Evolutionary conservation across 345 rosid species (phyloP), one percentile per base, ranked within the genome.

Genomic region (Schrenkiella parvula): DNA sequence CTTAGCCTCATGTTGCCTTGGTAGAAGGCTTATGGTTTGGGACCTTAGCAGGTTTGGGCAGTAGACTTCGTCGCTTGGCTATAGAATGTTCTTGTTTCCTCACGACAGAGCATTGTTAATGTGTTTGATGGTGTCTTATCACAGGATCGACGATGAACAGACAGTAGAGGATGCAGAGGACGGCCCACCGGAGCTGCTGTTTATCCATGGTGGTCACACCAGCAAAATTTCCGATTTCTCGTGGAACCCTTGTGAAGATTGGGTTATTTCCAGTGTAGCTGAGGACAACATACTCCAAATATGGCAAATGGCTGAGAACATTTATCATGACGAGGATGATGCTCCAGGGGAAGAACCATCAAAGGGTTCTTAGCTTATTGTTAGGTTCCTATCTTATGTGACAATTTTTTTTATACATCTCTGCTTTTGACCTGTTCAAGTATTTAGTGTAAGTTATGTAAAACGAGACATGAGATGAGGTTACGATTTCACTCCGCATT

Each of bases 281-380:
- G 99, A 95, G 74, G 99, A 95, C 81, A 95, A 95, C 79, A 95
- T 95, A 54, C 97, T 95, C 62, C 99, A 95, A 57, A 92, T 95
- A 72, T 95, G 99, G 99, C 99, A 95, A 85, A 92, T 95, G 99
- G 97, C 98, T 8, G 99, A 95, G 83, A 91, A 89, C 74, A 95
- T 95, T 25, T 95, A 95, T 79, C 99, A 95, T 29, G 99, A 95
- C 44, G 95, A 95, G 76, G 99, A 92, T 66, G 97, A 92, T 66
- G 72, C 88, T 66, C 96, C 98, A 0, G 93, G 78, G 44, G 98
- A 95, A 70, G 98, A 88, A 80, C 68, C 93, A 15, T 50, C 80
- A 1, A 88, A 88, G 75, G 93, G 47, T 73, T 68, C 76, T 48
- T 77, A 75, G 70, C 37, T 44, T 54, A 35, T 61, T 60, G 21